phyloP scores from a whole-genome alignment of 306 rosid species.

The Malus domestica region ASM211411v1 NC_041802.1:15185501-15186000 shows the following conservation, averaged over 20 bases:
- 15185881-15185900: too few relatives aligned
- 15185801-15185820: constrained; percentile 46
- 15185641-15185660: constrained; percentile 66
- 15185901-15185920: too few relatives aligned
- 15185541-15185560: neutral
- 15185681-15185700: constrained; percentile 35
- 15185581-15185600: constrained; percentile 79
- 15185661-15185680: constrained; percentile 51
- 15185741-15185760: constrained; percentile 20
- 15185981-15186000: too few relatives aligned
- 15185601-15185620: constrained; percentile 89
- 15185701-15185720: constrained; percentile 24
- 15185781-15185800: constrained; percentile 33
- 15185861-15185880: neutral
- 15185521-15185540: neutral
- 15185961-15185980: too few relatives aligned
- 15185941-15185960: too few relatives aligned
- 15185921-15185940: too few relatives aligned
- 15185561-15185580: neutral
- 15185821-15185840: neutral
- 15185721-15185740: constrained; percentile 22
- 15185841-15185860: neutral
- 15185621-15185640: constrained; percentile 89
- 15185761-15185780: constrained; percentile 26
- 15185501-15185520: neutral